Base-by-base conservation (phyloP, 208 protist genomes). In the Trypanosoma vivax region DNA sequence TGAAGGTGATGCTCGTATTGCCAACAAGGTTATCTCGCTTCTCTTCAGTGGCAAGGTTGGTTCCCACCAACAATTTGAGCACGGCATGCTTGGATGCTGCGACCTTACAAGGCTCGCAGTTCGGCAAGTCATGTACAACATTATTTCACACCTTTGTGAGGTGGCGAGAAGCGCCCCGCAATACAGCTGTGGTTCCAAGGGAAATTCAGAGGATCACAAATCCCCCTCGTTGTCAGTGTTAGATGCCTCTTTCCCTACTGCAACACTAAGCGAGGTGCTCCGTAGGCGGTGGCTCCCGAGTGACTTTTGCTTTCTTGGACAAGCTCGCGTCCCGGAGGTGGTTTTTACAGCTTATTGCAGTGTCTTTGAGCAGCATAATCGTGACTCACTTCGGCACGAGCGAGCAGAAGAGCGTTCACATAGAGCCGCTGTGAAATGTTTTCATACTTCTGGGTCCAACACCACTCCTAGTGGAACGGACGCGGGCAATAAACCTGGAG, bases 211-310 rank as follows among this genome's bases (percentile, higher is more conserved):
- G n/a, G n/a, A 18, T 18, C 9, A 11, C 23, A 30, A 37, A 47
- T 10, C 54, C 61, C 42, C 55, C 76, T 11, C 50, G 57, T 1
- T 39, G 37, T 14, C 29, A 25, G 9, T 4, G 19, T 2, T 13
- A 34, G 31, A 7, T 25, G 31, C 23, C n/a, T 14, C 46, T 13
- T 60, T 45, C 48, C 46, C 33, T 27, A 23, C 47, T 14, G 45
- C 74, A 5, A 70, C 78, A 5, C 52, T 91, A 25, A 83, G 83
- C 48, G 68, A 67, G 3, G 70, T 84, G 2, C 70, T 88, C 0
- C 61, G 79, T 46, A 70, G 77, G n/a, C 42, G 53, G 2, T 91
- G 83, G 83, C 38, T 49, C 19, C 71, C 83, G 9, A 56, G 71
- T 31, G 83, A 88, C 39, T 71, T 91, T 33, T 62, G 66, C 30